Conservation (phyloP, 805 yeast genomes). For the Saccharomycopsis amapae region DNA sequence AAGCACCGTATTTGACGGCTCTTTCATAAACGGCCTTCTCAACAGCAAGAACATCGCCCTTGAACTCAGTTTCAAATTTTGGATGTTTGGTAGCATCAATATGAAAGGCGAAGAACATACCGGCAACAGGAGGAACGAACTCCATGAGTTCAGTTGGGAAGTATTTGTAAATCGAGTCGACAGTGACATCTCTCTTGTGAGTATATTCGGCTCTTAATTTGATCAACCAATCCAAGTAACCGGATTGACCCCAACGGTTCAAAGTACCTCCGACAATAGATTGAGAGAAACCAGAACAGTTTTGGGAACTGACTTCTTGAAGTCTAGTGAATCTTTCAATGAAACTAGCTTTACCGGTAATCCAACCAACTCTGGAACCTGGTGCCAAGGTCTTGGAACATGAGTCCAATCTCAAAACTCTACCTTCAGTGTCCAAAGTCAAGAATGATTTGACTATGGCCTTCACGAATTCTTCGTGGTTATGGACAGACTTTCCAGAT, state of each 20-base stretch:
- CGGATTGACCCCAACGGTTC: conserved; percentile 83
- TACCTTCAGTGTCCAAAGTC: conserved; percentile 74
- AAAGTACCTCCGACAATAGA: conserved; percentile 63
- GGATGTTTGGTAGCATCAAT: conserved; percentile 81
- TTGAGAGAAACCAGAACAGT: conserved; percentile 76
- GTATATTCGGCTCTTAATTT: conserved; percentile 79
- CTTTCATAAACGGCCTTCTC: conserved; percentile 58
- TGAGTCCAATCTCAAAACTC: conserved; percentile 84
- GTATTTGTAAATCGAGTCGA: conserved; percentile 61
- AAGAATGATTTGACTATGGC: conserved; percentile 71
- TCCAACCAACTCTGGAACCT: conserved; percentile 85
- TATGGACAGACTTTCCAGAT: conserved; percentile 26
- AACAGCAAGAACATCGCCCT: conserved; percentile 53
- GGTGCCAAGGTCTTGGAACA: conserved; percentile 91
- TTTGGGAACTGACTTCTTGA: conserved; percentile 77
- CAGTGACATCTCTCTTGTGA: conserved; percentile 77
- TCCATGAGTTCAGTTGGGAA: conserved; percentile 41
- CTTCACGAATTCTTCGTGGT: conserved; percentile 59
- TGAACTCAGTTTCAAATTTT: conserved; percentile 49
- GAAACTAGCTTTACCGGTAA: conserved; percentile 60
- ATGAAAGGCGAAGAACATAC: conserved; percentile 75
- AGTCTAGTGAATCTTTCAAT: conserved; percentile 61
- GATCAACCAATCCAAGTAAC: conserved; percentile 85
- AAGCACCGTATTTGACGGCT: conserved; percentile 51
- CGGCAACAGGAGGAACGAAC: conserved; percentile 64